Evolutionary conservation across 2,329 filamentous ascomycete species (phyloP).

Genomic region (Aspergillus alliaceus): DNA sequence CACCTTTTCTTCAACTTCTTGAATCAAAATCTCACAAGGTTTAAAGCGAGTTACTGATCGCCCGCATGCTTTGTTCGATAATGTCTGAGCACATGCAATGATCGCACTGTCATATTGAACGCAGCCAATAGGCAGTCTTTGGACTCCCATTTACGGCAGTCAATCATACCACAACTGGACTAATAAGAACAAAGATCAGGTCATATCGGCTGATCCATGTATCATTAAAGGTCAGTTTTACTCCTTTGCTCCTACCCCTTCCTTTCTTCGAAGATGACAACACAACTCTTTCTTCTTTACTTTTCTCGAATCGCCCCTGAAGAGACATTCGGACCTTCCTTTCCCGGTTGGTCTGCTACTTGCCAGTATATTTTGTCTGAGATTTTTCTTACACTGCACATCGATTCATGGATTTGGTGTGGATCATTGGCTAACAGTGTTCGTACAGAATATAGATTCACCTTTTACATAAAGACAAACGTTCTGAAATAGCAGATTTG

Average conservation of each 20-base stretch:
- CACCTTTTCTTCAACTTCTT: slow-evolving; percentile 10
- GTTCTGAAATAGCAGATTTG: not conserved
- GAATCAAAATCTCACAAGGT: slow-evolving; percentile 26
- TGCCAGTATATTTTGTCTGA: slow-evolving; percentile 72
- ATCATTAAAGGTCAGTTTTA: slow-evolving; percentile 27
- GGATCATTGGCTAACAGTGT: slow-evolving; percentile 6
- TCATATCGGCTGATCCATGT: not conserved
- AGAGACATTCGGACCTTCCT: slow-evolving; percentile 61
- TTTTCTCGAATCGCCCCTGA: slow-evolving; percentile 66
- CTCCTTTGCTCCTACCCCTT: slow-evolving; percentile 1
- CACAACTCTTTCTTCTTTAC: slow-evolving; percentile 61
- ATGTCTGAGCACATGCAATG: not conserved
- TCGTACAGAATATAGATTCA: not conserved
- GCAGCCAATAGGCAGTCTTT: not conserved
- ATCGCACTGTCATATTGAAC: not conserved
- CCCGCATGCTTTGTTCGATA: not conserved
- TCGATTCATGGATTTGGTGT: not conserved
- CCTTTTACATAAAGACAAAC: not conserved
- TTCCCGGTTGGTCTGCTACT: slow-evolving; percentile 68
- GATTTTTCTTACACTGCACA: slow-evolving; percentile 20
- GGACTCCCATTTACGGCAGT: not conserved
- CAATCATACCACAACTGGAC: not conserved
- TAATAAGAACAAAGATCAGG: not conserved
- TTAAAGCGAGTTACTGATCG: not conserved
- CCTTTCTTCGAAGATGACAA: slow-evolving; percentile 59